A percentile compares a stretch with the other conserved stretches of the same genome.
phyloP scores from a whole-genome alignment of 192 early-diverging fungal species.

The Funneliformis mosseae region DNA sequence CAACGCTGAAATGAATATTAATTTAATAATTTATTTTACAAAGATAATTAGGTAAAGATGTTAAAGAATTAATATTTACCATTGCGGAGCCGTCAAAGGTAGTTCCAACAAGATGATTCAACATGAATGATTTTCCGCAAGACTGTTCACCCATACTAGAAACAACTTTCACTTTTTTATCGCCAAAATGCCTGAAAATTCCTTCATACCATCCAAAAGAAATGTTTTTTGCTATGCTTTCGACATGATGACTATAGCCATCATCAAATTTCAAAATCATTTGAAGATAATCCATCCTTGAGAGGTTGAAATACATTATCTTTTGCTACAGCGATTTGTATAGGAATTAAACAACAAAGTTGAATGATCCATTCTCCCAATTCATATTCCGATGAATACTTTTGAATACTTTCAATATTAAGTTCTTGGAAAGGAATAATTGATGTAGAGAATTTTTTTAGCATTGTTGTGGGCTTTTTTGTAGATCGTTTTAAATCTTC shows the following conservation, averaged over 20 bases:
- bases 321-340: conserved; percentile 25
- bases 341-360: neutral
- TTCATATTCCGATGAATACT: neutral
- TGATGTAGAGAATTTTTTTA: neutral
- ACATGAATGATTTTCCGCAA: conserved; percentile 31
- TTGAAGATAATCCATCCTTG: conserved; percentile 17
- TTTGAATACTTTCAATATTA: neutral
- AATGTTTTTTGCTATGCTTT: neutral
- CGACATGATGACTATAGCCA: neutral
- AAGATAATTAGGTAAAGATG: neutral
- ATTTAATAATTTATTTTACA: neutral
- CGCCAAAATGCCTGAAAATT: conserved; percentile 27
- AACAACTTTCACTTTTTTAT: conserved; percentile 29
- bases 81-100: conserved; percentile 32
- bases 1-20: conserved; percentile 26
- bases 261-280: neutral
- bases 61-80: conserved; percentile 10
- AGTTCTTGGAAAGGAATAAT: neutral
- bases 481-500: neutral
- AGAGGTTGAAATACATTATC: conserved; percentile 21
- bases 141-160: conserved; percentile 36
- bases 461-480: neutral
- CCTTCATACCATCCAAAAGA: conserved; percentile 29
- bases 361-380: conserved; percentile 19
- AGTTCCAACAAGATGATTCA: conserved; percentile 29